Base-by-base conservation (phyloP, 2,329 filamentous ascomycete genomes). In the Penicillium sp. region DNA sequence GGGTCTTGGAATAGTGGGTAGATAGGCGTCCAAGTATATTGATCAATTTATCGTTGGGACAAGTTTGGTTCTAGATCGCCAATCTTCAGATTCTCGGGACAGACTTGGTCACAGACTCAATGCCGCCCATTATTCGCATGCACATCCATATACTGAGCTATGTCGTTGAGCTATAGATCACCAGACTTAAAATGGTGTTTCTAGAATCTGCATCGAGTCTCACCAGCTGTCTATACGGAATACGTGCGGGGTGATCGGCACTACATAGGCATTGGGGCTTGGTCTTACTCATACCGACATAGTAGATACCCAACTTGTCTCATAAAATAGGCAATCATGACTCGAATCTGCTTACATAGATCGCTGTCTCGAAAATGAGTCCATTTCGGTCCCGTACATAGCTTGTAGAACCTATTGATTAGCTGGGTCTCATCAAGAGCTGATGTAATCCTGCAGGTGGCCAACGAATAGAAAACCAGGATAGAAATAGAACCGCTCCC, bases 371-470 rank as follows among this genome's bases (percentile, higher is more conserved):
- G 39, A 42, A 42, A 42, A 0, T 42, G 11, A 23, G 39, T 23
- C 19, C 10, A 42, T 9, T 13, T 42, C 39, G 16, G 39, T 23
- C 39, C 19, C 10, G 46, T 4, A 35, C n/a, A 19, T 33, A 35
- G 29, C 21, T 35, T 31, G 46, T 33, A 23, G 46, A 23, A 29
- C 26, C 29, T 27, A 21, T 13, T 27, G 33, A 50, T 50, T 25
- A 39, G 21, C 48, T 25, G 48, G 14, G 16, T 39, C 23, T 27
- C n/a, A 50, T 19, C 48, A 27, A 33, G 19, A 23, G 29, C 23
- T 57, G 54, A 57, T 57, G 54, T 57, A 37, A 57, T 57, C 26
- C 25, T 57, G 50, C 54, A 53, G 45, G 23, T 10, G 29, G 13
- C 25, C n/a, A 16, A 26, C 54, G 26, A 56, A 56, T 56, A 10